phyloP scores from a whole-genome alignment of 148 eudicot species.

The Camellia japonica region DNA sequence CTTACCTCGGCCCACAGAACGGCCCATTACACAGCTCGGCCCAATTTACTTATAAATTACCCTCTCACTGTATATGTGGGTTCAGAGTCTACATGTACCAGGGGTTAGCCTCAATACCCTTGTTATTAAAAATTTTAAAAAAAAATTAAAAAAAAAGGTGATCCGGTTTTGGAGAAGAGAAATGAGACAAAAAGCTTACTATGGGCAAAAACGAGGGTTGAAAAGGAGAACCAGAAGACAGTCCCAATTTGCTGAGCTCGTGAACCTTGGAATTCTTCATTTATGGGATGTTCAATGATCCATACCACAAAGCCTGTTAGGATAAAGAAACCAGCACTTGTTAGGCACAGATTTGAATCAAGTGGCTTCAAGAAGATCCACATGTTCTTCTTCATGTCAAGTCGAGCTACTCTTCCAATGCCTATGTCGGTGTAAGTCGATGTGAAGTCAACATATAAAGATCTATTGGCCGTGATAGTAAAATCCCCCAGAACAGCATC shows the following conservation, averaged over 20 bases:
- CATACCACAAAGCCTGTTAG: conserved; percentile 26
- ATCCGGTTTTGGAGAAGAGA: not conserved
- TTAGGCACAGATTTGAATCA: conserved; percentile 14
- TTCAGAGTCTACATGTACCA: too few species aligned
- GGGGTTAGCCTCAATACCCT: too few species aligned
- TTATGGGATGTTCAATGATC: conserved; percentile 22
- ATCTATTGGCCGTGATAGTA: conserved; percentile 28
- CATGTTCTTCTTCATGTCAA: conserved; percentile 5
- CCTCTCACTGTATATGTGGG: too few species aligned
- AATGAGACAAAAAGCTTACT: conserved; percentile 19
- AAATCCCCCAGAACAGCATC: conserved; percentile 34
- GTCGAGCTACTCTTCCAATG: conserved; percentile 17
- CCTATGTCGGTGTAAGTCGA: conserved; percentile 26
- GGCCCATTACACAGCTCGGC: too few species aligned
- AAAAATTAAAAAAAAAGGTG: too few species aligned
- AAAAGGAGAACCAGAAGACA: conserved; percentile 22
- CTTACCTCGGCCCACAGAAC: too few species aligned
- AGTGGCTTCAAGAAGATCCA: conserved; percentile 37
- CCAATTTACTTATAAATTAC: too few species aligned
- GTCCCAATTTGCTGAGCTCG: conserved; percentile 18
- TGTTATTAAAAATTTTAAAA: too few species aligned
- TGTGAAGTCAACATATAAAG: conserved; percentile 31
- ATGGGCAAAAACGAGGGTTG: conserved; percentile 29
- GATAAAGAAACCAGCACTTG: conserved; percentile 12
- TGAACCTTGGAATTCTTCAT: conserved; percentile 22